phyloP scores from a whole-genome alignment of 805 yeast species.

The Ogataea siamensis region DNA sequence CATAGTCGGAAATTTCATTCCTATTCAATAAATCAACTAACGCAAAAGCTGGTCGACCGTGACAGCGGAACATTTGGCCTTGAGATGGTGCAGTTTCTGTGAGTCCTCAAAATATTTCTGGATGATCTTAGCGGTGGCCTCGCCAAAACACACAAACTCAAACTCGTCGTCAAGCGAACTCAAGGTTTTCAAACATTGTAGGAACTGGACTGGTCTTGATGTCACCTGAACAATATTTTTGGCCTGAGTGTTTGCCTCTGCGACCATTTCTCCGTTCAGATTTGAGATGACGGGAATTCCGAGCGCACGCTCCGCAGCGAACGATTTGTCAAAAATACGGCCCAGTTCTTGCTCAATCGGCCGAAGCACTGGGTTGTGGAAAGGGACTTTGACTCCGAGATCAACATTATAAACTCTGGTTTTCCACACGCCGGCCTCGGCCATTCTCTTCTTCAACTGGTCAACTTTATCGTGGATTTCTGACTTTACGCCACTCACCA shows the following conservation, averaged over 20 bases:
- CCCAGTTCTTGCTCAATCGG: constrained; percentile 28
- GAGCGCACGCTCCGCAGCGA: constrained; percentile 6
- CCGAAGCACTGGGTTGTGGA: constrained; percentile 33
- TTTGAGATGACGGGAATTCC: constrained; percentile 32
- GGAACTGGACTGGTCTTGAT: constrained; percentile 33
- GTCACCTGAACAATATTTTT: constrained; percentile 32
- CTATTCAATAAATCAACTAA: constrained; percentile 42
- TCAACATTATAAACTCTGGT: constrained; percentile 29
- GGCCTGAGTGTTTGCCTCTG: constrained; percentile 22
- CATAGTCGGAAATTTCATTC: constrained; percentile 93
- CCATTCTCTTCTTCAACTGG: constrained; percentile 16
- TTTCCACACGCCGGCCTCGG: constrained; percentile 21
- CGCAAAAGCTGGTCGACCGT: constrained; percentile 6
- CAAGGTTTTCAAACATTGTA: constrained; percentile 31
- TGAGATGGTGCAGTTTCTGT: constrained; percentile 7
- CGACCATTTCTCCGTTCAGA: constrained; percentile 26
- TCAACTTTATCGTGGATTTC: constrained; percentile 19
- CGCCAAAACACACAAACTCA: constrained; percentile 32
- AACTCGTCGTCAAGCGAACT: constrained; percentile 7
- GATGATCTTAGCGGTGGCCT: constrained; percentile 29
- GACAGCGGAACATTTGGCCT: background rate
- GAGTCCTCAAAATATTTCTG: constrained; percentile 26
- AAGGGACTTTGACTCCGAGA: constrained; percentile 33
- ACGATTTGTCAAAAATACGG: constrained; percentile 9
- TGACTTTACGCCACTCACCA: constrained; percentile 29